Evolutionary conservation across 345 rosid species (phyloP).

Genomic region (Lepidium aucheri): DNA sequence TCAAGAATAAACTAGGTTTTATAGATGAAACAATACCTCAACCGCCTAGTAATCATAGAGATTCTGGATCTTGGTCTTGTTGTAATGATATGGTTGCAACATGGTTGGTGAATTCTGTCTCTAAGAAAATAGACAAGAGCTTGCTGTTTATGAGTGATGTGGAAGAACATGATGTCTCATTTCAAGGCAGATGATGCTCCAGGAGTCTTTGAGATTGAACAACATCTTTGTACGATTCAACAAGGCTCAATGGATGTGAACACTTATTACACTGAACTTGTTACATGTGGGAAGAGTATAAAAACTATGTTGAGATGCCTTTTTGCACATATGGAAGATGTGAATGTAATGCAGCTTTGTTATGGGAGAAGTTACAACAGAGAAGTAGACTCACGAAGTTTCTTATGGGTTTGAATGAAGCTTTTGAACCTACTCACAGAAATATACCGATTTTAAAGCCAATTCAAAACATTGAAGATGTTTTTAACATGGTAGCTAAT

Average conservation of each 20-base stretch:
- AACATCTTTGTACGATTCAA: not conserved
- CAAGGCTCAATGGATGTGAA: not conserved
- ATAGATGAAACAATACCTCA: no score
- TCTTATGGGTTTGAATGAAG: not conserved
- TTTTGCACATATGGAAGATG: not conserved
- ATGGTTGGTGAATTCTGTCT: no score
- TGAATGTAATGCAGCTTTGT: not conserved
- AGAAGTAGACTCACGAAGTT: not conserved
- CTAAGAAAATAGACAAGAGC: not conserved
- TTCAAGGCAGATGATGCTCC: not conserved
- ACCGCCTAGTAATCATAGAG: no score
- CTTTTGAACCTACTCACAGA: accelerated
- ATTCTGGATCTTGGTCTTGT: no score
- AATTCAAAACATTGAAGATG: not conserved
- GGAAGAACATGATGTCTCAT: not conserved
- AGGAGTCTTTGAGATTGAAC: not conserved
- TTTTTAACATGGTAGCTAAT: no score
- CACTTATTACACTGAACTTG: not conserved
- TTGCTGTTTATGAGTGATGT: not conserved
- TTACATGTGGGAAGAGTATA: not conserved
- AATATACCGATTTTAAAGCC: not conserved
- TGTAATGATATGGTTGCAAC: no score
- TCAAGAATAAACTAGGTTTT: no score
- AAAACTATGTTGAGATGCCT: not conserved
- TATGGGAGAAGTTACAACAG: not conserved